These are phyloP conservation scores for Trapa incisa DNA, from an alignment of 345 rosid genomes.

Conservation along the genomic window DNA sequence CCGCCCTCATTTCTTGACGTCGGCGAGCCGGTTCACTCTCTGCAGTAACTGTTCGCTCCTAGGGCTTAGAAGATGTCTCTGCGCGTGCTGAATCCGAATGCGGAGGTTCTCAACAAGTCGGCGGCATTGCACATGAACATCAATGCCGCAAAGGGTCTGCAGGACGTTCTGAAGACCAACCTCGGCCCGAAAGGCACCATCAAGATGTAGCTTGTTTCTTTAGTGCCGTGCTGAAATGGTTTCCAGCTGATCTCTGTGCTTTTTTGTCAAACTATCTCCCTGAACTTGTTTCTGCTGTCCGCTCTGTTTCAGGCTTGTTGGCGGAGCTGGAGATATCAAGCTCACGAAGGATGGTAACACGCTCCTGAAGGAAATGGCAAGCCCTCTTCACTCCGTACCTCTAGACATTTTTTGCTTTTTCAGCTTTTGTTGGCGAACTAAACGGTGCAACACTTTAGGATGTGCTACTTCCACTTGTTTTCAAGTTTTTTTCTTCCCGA, in stretches of 20 bases:
- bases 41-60: background rate
- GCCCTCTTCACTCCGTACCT: background rate
- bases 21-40: background rate
- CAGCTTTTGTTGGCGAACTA: background rate
- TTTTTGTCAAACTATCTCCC: conserved; percentile 2
- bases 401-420: background rate
- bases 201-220: conserved; percentile 44
- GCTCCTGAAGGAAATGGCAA: conserved; percentile 87
- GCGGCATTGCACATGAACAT: conserved; percentile 98
- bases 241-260: background rate
- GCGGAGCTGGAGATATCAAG: conserved; percentile 96
- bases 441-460: background rate
- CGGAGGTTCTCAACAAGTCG: conserved; percentile 94
- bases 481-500: background rate
- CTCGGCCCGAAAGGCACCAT: conserved; percentile 99
- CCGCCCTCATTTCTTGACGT: background rate
- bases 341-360: conserved; percentile 97
- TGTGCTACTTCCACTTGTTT: background rate
- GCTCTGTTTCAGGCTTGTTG: conserved; percentile 61
- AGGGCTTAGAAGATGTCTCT: conserved; percentile 55
- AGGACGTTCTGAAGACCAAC: conserved; percentile 82
- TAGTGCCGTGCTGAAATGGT: background rate
- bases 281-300: background rate
- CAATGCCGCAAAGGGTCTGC: conserved; percentile 93
- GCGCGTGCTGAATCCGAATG: conserved; percentile 85